phyloP scores from a whole-genome alignment of 345 rosid genomes.

The Acer campestre region DNA sequence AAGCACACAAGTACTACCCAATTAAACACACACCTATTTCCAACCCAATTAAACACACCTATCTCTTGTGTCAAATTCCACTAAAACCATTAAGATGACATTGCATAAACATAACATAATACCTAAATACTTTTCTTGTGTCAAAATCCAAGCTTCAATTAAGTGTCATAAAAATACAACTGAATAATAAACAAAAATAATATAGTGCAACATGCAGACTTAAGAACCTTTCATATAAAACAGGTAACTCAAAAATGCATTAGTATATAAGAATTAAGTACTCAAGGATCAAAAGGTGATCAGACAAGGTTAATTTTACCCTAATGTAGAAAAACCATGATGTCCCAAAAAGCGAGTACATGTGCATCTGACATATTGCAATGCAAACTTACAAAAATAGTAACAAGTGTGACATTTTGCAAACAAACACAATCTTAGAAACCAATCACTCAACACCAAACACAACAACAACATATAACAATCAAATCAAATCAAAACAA shows the following conservation, averaged over 20 bases:
- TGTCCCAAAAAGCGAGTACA: neutral
- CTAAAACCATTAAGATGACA: neutral
- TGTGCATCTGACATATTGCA: conserved; percentile 11
- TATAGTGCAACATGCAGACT: neutral
- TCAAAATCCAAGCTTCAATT: neutral
- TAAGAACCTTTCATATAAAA: neutral
- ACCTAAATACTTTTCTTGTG: neutral
- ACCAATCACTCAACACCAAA: too few species aligned
- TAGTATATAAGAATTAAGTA: neutral
- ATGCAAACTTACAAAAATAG: conserved; percentile 39
- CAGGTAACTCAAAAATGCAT: neutral
- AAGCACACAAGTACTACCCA: too few species aligned
- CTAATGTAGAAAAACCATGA: neutral
- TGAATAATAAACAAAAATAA: neutral
- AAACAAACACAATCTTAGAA: neutral
- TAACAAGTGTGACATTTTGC: conserved; percentile 14
- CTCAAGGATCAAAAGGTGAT: too few species aligned
- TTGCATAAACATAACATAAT: neutral
- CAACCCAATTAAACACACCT: too few species aligned
- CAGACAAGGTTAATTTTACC: too few species aligned
- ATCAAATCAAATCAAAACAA: too few species aligned
- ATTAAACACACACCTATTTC: too few species aligned
- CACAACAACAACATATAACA: too few species aligned
- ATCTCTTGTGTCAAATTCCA: too few species aligned
- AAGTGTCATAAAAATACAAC: neutral